Percentiles rank a stretch among this genome's conserved stretches.
phyloP scores from a whole-genome alignment of 306 rosid genomes.

The Gastrolobium bilobum region DNA sequence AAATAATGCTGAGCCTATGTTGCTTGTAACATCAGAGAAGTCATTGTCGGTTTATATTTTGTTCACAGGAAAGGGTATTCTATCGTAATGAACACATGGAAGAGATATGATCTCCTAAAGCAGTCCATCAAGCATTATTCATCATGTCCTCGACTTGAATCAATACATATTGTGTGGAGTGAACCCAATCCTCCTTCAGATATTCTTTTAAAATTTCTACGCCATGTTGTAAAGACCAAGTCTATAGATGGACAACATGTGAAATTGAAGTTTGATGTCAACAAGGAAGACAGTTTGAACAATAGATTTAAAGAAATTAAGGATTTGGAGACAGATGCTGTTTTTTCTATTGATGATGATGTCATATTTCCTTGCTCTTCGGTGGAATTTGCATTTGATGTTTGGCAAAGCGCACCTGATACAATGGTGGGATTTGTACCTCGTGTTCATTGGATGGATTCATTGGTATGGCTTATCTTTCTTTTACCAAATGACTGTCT shows the following conservation, averaged over 20 bases:
- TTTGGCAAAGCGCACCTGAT: slow-evolving; percentile 95
- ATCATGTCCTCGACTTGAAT: slow-evolving; percentile 75
- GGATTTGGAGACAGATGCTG: slow-evolving; percentile 78
- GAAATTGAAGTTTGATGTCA: slow-evolving; percentile 78
- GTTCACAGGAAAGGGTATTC: slow-evolving; percentile 83
- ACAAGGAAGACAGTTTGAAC: slow-evolving; percentile 91
- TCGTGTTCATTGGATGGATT: slow-evolving; percentile 84
- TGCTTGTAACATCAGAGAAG: slow-evolving; percentile 14
- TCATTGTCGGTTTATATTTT: slow-evolving; percentile 34
- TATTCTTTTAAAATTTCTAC: slow-evolving; percentile 57
- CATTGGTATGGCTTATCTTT: slow-evolving; percentile 60
- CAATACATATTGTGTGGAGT: slow-evolving; percentile 93
- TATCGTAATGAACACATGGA: slow-evolving; percentile 97
- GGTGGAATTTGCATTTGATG: slow-evolving; percentile 87
- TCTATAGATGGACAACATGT: slow-evolving; percentile 57
- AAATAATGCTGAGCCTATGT: not conserved
- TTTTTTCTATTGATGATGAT: slow-evolving; percentile 95
- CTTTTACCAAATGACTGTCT: not conserved
- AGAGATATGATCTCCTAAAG: slow-evolving; percentile 94
- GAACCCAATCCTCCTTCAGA: slow-evolving; percentile 86
- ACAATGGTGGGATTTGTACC: slow-evolving; percentile 99
- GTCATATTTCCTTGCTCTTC: slow-evolving; percentile 91
- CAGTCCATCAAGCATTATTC: slow-evolving; percentile 88
- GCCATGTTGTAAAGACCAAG: slow-evolving; percentile 57
- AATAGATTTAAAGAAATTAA: slow-evolving; percentile 86